Conservation (phyloP, 1,139 yeast genomes). For the Yarrowia galli region DNA sequence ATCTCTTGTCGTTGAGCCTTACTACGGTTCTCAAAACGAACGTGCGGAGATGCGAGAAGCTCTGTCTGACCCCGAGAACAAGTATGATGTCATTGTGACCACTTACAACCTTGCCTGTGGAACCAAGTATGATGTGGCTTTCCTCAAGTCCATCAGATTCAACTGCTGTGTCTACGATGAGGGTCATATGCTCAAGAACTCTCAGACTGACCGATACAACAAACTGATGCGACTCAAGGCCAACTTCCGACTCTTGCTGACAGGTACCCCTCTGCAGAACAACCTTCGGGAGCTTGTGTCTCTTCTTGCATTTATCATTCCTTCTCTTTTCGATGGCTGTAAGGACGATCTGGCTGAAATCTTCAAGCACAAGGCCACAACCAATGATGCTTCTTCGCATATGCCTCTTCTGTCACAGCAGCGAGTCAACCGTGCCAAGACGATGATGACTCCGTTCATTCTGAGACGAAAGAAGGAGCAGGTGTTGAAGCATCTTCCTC, state of each 20-base stretch:
- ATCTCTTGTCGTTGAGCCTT: conserved; percentile 78
- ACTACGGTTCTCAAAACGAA: conserved; percentile 86
- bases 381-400: conserved; percentile 59
- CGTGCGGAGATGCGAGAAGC: conserved; percentile 83
- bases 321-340: conserved; percentile 78
- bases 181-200: conserved; percentile 95
- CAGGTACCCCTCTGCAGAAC: conserved; percentile 97
- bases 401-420: conserved; percentile 88
- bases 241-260: conserved; percentile 78
- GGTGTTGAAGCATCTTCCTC: conserved; percentile 86
- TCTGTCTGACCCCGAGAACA: conserved; percentile 58
- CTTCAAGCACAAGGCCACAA: conserved; percentile 82
- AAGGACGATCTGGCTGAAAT: conserved; percentile 82
- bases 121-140: conserved; percentile 78
- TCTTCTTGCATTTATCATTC: conserved; percentile 86
- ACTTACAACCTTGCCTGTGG: conserved; percentile 94
- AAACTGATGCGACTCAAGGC: conserved; percentile 86
- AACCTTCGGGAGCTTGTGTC: conserved; percentile 90
- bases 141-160: conserved; percentile 74
- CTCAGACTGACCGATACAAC: conserved; percentile 82
- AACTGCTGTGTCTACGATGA: conserved; percentile 94
- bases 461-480: conserved; percentile 90
- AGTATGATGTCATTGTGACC: conserved; percentile 91
- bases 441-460: conserved; percentile 98
- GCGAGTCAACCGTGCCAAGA: conserved; percentile 90